Conservation (phyloP, 345 rosid genomes). For the Gossypium australe region DNA sequence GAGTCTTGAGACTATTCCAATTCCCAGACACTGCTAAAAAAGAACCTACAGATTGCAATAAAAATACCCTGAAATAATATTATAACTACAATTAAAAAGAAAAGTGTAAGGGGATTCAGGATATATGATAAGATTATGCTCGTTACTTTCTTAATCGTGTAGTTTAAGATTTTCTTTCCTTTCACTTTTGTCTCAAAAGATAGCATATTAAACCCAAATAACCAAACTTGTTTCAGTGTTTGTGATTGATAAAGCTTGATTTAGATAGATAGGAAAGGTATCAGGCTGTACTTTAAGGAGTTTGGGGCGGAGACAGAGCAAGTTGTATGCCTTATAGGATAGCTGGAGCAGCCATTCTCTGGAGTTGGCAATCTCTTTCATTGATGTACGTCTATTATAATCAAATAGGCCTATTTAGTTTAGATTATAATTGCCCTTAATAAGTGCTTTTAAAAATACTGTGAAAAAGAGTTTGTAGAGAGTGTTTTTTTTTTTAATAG, state of each 20-base stretch:
- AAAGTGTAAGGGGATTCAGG: slow-evolving; percentile 5
- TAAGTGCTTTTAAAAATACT: too few relatives aligned
- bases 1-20: neutral
- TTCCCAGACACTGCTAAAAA: neutral
- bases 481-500: too few relatives aligned
- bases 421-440: too few relatives aligned
- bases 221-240: neutral
- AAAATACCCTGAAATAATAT: slow-evolving; percentile 21
- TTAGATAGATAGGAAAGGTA: neutral
- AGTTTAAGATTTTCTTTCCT: neutral
- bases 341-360: too few relatives aligned
- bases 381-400: too few relatives aligned
- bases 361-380: too few relatives aligned
- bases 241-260: neutral
- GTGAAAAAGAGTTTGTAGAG: too few relatives aligned
- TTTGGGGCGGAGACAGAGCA: too few relatives aligned
- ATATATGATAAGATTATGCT: slow-evolving; percentile 26
- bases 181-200: neutral
- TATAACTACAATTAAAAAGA: slow-evolving; percentile 10
- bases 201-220: neutral
- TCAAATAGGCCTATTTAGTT: too few relatives aligned
- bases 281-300: too few relatives aligned
- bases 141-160: slow-evolving; percentile 4
- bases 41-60: neutral
- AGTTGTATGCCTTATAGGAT: too few relatives aligned